Evolutionary conservation across 1,139 yeast species (phyloP), one percentile per base, ranked within the genome.

Genomic region (Protomyces macrosporus): DNA sequence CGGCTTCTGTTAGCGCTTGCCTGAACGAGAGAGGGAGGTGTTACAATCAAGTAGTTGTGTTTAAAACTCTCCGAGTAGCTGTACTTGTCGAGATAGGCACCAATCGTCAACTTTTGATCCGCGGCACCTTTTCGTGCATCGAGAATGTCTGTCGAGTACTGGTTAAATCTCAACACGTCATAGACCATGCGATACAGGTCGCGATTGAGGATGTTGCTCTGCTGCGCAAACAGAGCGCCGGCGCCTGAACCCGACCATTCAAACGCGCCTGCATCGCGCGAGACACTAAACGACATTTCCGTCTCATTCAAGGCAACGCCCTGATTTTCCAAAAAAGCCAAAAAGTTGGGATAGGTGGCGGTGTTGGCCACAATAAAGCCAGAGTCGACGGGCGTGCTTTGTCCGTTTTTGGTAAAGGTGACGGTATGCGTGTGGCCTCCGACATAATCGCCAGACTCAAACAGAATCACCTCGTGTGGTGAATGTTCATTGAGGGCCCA

Each of bases 401-500:
- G 32, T 4, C 50, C 56, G 23, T 40, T 56, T 40, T 58, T 51
- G 6, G 36, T 40, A 16, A 53, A 54, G 5, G 50, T 48, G 36
- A 60, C 64, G 3, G 64, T 60, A 39, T 60, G 32, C 6, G 64
- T 55, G 32, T 60, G 64, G 14, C 64, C 64, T 4, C 64, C 64
- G 48, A 60, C 40, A 35, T 55, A 55, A 34, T 60, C 51, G 37
- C 45, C 55, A 6, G 64, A 23, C 34, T 60, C 64, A 36, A 53
- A 60, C 6, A 60, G 35, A 1, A 45, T 39, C 7, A 54, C 64
- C 7, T 53, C 59, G 33, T 60, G 64, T 40, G 53, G 58, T 6
- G 64, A 60, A 42, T 53, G 36, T 40, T 60, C 64, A 39, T 60
- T 60, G 32, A 60, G 51, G 2, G 64, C 64, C 64, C 64, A 60